Evolutionary conservation across 1,139 yeast species (phyloP).

Genomic region (Yamadazyma kanchanaburiensis): DNA sequence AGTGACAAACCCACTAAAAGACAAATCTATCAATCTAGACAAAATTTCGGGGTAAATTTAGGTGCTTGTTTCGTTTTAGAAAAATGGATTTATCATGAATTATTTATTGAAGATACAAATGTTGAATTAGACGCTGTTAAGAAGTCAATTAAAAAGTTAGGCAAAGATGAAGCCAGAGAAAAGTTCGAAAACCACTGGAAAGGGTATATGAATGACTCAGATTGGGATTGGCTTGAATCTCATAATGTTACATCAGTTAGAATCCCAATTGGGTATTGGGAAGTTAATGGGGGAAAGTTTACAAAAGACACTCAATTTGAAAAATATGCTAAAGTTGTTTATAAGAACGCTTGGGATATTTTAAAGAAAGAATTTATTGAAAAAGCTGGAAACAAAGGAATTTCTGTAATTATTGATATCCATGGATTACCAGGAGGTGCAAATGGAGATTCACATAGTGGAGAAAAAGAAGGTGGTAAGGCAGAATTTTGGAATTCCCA

Average conservation of each 20-base stretch:
- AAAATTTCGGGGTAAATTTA: conserved; percentile 80
- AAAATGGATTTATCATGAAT: conserved; percentile 61
- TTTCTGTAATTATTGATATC: conserved; percentile 77
- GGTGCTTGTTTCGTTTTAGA: conserved; percentile 85
- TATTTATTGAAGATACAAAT: conserved; percentile 53
- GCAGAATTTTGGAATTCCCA: conserved; percentile 65
- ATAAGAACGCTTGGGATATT: conserved; percentile 66
- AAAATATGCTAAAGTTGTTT: conserved; percentile 46
- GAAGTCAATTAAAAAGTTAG: conserved; percentile 43
- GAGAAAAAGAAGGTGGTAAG: conserved; percentile 48
- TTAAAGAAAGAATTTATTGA: conserved; percentile 50
- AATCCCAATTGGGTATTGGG: conserved; percentile 92
- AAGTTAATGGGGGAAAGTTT: conserved; percentile 60
- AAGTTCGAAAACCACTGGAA: conserved; percentile 70
- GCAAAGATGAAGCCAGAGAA: conserved; percentile 52
- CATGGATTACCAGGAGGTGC: conserved; percentile 96
- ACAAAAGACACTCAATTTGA: conserved; percentile 62
- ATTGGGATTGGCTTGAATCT: conserved; percentile 72
- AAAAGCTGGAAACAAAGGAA: conserved; percentile 52
- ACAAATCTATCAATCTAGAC: conserved; percentile 62
- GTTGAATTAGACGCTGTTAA: conserved; percentile 71
- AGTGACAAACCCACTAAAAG: conserved; percentile 39
- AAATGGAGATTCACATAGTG: conserved; percentile 79
- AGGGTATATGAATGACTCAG: conserved; percentile 59
- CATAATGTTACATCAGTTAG: conserved; percentile 75